Evolutionary conservation across 2,329 filamentous ascomycete genomes (phyloP), one percentile per base, ranked within the genome.

Genomic region (Metarhizium guizhouense): DNA sequence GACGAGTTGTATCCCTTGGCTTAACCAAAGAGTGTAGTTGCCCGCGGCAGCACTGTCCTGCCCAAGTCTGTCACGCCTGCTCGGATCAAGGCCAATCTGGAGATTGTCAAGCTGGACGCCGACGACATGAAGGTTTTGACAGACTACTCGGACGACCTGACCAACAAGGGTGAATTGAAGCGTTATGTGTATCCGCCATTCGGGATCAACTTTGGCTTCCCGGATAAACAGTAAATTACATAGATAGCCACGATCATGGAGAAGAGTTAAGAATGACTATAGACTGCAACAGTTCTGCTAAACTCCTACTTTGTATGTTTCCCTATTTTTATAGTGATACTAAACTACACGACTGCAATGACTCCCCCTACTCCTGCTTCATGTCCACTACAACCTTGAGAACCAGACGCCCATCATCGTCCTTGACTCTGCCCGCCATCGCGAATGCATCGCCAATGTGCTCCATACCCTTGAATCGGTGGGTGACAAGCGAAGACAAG

Each of bases 181-280:
- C 75, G 83, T 62, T 88, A 82, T 59, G 83, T 88, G 38, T 87
- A 85, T 68, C 86, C 86, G 61, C 80, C 84, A 0, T 88, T 88
- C 64, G 83, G 83, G 3, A 71, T 86, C 51, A 76, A 85, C 64
- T 85, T 89, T 67, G 85, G 85, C 2, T 88, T 88, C 74, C 85
- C 84, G n/a, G 86, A 88, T 67, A 86, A 86, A 77, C 65, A 60
- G 52, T 67, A 62, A 47, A 16, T 6, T 29, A n/a, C 18, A 5
- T 11, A 8, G 36, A 42, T 43, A 11, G 20, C 25, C 25, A 25
- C 25, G 25, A 25, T 25, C 25, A 25, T 25, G 25, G 25, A 25
- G 25, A 25, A 25, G 25, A 18, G 18, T 14, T n/a, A 30, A 45
- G 1, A 18, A 48, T 25, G 25, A 25, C 25, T 25, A 30, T 32